phyloP scores from a whole-genome alignment of 768 basidiomycete species.

The Suillus bovinus region DNA sequence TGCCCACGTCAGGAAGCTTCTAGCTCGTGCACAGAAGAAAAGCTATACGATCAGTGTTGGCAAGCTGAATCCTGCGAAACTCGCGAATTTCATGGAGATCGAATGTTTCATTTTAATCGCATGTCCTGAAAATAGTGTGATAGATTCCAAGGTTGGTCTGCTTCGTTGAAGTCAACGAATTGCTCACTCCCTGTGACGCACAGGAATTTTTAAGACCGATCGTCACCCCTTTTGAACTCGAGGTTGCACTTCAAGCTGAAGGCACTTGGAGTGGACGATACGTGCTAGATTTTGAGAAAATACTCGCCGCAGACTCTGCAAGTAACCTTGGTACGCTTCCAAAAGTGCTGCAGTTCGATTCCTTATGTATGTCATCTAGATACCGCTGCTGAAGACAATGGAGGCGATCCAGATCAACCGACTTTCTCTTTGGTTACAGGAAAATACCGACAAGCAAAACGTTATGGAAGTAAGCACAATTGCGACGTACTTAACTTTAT shows the following conservation, averaged over 20 bases:
- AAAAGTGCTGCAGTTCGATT: not conserved
- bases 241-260: slow-evolving; percentile 71
- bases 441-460: slow-evolving; percentile 76
- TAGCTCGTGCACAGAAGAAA: slow-evolving; percentile 76
- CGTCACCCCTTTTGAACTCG: slow-evolving; percentile 90
- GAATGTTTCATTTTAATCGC: slow-evolving; percentile 96
- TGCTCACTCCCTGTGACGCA: not conserved
- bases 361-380: slow-evolving; percentile 10
- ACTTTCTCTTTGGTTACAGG: slow-evolving; percentile 87
- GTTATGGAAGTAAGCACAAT: slow-evolving; percentile 47
- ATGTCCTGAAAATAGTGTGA: slow-evolving; percentile 88
- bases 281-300: slow-evolving; percentile 70
- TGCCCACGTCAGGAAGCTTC: slow-evolving; percentile 69
- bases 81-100: slow-evolving; percentile 94
- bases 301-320: slow-evolving; percentile 42
- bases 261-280: slow-evolving; percentile 77
- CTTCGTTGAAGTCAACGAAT: not conserved
- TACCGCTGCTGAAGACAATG: slow-evolving; percentile 19
- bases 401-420: slow-evolving; percentile 60
- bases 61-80: slow-evolving; percentile 90
- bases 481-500: not conserved
- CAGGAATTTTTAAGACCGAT: slow-evolving; percentile 92
- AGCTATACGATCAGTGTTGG: slow-evolving; percentile 95
- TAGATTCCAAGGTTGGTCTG: slow-evolving; percentile 61
- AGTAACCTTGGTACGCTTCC: slow-evolving; percentile 12